These are phyloP conservation scores for Tylopilus sp. DNA, from an alignment of 1,284 basidiomycete genomes.

Conservation along the genomic window DNA sequence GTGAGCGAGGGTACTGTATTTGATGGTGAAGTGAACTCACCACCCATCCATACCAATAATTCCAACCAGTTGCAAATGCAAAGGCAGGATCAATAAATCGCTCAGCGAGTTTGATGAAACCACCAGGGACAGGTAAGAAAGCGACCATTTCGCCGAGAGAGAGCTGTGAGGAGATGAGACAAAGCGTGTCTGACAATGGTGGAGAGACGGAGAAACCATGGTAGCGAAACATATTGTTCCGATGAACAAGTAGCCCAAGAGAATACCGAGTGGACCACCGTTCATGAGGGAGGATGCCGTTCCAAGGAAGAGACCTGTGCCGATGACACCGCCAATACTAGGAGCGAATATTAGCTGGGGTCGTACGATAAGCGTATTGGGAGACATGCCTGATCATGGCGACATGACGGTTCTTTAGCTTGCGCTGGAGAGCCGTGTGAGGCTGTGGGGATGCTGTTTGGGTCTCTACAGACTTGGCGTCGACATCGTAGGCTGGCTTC, in stretches of 20 bases:
- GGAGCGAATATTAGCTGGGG: background rate
- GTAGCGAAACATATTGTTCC: conserved; percentile 34
- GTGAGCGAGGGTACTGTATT: background rate
- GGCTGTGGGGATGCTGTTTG: background rate
- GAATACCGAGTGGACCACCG: conserved; percentile 33
- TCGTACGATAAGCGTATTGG: background rate
- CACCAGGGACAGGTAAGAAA: conserved; percentile 46
- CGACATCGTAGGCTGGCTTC: conserved; percentile 1
- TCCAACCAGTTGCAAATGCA: conserved; percentile 65
- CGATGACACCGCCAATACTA: conserved; percentile 43
- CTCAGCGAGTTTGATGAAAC: conserved; percentile 63
- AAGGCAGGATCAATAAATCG: conserved; percentile 68
- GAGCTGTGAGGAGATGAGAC: conserved; percentile 17
- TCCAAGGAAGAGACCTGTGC: conserved; percentile 46
- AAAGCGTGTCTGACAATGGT: background rate
- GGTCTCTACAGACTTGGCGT: conserved; percentile 11
- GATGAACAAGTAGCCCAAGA: conserved; percentile 34
- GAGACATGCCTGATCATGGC: conserved; percentile 34
- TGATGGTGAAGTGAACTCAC: conserved; percentile 35
- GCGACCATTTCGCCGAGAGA: conserved; percentile 36
- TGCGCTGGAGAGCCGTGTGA: conserved; percentile 20
- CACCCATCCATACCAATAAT: conserved; percentile 61
- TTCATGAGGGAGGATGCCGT: conserved; percentile 29
- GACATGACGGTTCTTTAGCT: conserved; percentile 34
- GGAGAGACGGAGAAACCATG: conserved; percentile 18